A percentile compares a stretch with the other conserved stretches of the same genome.
Evolutionary conservation across 2,329 filamentous ascomycete genomes (phyloP).

Genomic region (Diaporthe amygdali): DNA sequence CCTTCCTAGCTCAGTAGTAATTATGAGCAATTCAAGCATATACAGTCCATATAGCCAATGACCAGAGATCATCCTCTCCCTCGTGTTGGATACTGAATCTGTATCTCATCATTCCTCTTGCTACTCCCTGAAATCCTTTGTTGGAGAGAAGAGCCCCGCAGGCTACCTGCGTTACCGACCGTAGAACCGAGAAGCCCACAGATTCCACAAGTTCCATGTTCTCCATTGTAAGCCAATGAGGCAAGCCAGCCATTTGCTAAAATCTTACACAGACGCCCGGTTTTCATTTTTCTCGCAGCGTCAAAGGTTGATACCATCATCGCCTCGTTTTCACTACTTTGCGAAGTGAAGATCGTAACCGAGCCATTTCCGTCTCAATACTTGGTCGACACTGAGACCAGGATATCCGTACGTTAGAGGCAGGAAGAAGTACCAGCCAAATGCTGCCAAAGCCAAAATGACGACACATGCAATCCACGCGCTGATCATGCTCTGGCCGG

Average conservation of each 20-base stretch:
- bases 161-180: not conserved
- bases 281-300: not conserved
- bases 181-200: not conserved
- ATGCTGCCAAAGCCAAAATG: slow-evolving; percentile 71
- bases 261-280: slow-evolving; percentile 14
- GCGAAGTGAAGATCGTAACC: slow-evolving; percentile 98
- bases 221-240: not conserved
- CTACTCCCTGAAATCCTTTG: not conserved
- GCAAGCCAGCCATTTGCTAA: not conserved
- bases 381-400: slow-evolving; percentile 78
- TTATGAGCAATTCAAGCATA: too few relatives aligned
- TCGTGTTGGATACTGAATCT: not conserved
- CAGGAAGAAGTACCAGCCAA: slow-evolving; percentile 90
- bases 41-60: not conserved
- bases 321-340: slow-evolving; percentile 66
- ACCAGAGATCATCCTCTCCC: not conserved
- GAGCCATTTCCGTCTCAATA: slow-evolving; percentile 90
- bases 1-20: too few relatives aligned
- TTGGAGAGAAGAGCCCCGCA: not conserved
- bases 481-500: slow-evolving; percentile 75
- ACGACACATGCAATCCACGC: slow-evolving; percentile 80
- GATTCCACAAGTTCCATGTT: not conserved
- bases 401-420: slow-evolving; percentile 96
- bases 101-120: not conserved
- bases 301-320: not conserved